phyloP scores from a whole-genome alignment of 2,329 filamentous ascomycete genomes.

The Pochonia chlamydosporia region DNA sequence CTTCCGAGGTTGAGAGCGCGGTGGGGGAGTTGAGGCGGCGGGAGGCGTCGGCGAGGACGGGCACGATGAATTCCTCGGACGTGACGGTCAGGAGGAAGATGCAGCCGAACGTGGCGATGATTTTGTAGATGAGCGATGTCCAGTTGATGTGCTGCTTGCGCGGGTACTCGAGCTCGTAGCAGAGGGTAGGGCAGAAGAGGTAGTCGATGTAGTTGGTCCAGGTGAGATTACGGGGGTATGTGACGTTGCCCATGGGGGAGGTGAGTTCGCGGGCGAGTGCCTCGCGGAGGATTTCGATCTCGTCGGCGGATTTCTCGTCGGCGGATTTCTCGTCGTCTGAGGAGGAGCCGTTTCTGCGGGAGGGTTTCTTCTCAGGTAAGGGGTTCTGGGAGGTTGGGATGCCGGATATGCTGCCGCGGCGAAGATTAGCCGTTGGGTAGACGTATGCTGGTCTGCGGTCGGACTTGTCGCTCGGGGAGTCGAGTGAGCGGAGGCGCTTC shows the following conservation, averaged over 20 bases:
- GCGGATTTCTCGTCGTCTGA: constrained; percentile 19
- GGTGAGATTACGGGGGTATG: constrained; percentile 85
- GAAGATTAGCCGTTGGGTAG: constrained; percentile 61
- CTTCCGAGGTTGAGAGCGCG: constrained; percentile 50
- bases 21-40: constrained; percentile 40
- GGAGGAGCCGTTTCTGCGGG: constrained; percentile 14
- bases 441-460: constrained; percentile 67
- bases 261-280: constrained; percentile 87
- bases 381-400: constrained; percentile 16
- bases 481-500: constrained; percentile 71
- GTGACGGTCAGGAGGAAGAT: constrained; percentile 91
- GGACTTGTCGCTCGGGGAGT: constrained; percentile 56
- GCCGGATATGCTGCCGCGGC: constrained; percentile 33
- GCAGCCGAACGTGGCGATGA: constrained; percentile 86
- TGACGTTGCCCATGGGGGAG: constrained; percentile 81
- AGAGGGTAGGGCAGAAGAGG: constrained; percentile 87
- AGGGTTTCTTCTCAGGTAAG: constrained; percentile 4
- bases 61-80: constrained; percentile 92
- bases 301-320: constrained; percentile 32
- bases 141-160: constrained; percentile 70
- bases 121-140: constrained; percentile 77
- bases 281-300: constrained; percentile 68
- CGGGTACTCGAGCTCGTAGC: constrained; percentile 96
- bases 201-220: constrained; percentile 79
- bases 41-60: constrained; percentile 71